phyloP scores from a whole-genome alignment of 208 protist species.

The Trypanosomatidae sp. region DNA sequence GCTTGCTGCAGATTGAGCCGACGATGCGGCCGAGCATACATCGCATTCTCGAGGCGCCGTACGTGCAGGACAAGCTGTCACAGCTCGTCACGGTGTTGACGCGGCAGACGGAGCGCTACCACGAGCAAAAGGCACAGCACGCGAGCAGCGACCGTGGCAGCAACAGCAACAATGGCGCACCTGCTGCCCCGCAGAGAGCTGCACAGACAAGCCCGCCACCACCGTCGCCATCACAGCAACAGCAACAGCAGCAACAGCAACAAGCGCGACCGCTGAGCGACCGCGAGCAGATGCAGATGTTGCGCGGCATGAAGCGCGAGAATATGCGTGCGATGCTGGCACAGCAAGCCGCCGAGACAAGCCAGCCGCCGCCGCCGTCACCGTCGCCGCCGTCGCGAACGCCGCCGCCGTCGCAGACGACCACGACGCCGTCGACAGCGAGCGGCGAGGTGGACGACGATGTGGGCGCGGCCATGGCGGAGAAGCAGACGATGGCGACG shows the following conservation, averaged over 20 bases:
- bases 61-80: constrained; percentile 72
- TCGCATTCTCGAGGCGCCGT: constrained; percentile 72
- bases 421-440: constrained; percentile 8
- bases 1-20: constrained; percentile 73
- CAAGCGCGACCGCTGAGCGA: constrained; percentile 22
- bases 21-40: constrained; percentile 79
- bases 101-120: constrained; percentile 75
- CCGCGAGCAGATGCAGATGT: constrained; percentile 80
- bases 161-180: background rate
- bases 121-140: constrained; percentile 55
- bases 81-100: constrained; percentile 74
- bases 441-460: constrained; percentile 78
- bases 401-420: background rate
- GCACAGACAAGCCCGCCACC: constrained; percentile 2
- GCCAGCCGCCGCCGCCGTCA: background rate
- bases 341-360: constrained; percentile 29
- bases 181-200: constrained; percentile 2
- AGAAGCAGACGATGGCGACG: constrained; percentile 70
- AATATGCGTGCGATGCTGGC: constrained; percentile 75
- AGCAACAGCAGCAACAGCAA: constrained; percentile 1
- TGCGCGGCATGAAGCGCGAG: constrained; percentile 79
- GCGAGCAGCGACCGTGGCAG: constrained; percentile 10
- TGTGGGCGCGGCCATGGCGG: constrained; percentile 61
- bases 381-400: background rate
- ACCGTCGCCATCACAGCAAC: constrained; percentile 3